A percentile compares a stretch with the other conserved stretches of the same genome.
Conservation (phyloP, 139 green algal genomes). For the Coccomyxa sp. region DNA sequence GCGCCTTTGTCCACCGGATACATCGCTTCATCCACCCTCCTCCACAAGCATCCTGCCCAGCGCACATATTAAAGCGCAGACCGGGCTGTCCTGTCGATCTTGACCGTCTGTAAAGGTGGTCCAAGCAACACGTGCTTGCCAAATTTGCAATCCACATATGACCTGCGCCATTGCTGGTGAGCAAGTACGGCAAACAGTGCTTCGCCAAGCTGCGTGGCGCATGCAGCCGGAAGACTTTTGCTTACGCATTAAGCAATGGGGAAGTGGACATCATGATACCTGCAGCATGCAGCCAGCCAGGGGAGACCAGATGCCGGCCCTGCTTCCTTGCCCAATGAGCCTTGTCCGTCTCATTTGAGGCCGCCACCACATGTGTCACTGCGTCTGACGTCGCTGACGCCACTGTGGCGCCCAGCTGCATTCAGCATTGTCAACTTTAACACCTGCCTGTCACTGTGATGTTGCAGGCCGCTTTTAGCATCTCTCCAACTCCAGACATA, state of each 20-base stretch:
- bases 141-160: no score
- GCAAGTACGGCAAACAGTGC: background rate
- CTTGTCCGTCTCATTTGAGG: constrained; percentile 37
- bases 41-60: background rate
- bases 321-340: constrained; percentile 34
- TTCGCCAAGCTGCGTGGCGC: background rate
- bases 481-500: no score
- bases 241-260: no score
- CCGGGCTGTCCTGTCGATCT: no score
- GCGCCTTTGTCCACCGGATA: background rate
- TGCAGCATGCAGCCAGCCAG: constrained; percentile 48
- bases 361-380: constrained; percentile 68
- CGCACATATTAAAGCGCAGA: no score
- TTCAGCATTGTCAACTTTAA: background rate
- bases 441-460: background rate
- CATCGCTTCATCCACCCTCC: background rate
- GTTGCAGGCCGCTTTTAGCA: no score
- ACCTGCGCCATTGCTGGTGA: background rate
- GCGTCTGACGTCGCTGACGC: background rate
- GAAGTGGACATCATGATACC: background rate
- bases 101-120: no score
- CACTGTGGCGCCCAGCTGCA: constrained; percentile 68
- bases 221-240: no score
- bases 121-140: no score
- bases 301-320: constrained; percentile 37